Base-by-base conservation (phyloP, 345 rosid species). In the Moricandia moricandioides region DNA sequence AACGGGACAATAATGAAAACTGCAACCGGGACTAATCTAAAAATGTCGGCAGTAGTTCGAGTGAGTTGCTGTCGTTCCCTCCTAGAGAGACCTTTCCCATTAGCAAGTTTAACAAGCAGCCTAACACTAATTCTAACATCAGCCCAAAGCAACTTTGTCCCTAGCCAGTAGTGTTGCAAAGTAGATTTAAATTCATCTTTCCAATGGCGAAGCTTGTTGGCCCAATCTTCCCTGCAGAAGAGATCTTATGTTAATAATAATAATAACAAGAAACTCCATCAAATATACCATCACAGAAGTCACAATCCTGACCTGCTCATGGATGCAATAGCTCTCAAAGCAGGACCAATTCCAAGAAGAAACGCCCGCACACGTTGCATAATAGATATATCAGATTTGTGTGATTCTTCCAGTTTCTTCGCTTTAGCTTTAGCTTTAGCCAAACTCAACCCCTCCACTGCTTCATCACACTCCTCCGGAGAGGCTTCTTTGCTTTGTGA, bases 381-480 rank as follows among this genome's bases (percentile, higher is more conserved):
- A 49, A 85, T 13, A 8, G 94, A 73, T 54, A 81, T 79, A 66
- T 81, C 83, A 76, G 81, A 79, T 65, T 86, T 89, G 33, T 83
- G 86, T 16, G 87, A 80, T 65, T 91, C 94, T 72, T 85, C 91
- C 77, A 78, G 27, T 80, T 91, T 86, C 80, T 87, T 88, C 47
- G 94, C 96, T 78, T 93, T 91, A 24, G 93, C 98, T 81, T 89
- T 93, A 13, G 97, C 98, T 83, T 91, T 91, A 39, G 75, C 96
- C 59, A 88, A 77, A 77, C 85, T 91, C 72, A 93, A 72, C 33
- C 88, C 97, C 86, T 91, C 97, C 65, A 93, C 91, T 14, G 98
- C 98, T 83, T 89, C 90, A 85, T 93, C 98, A 79, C 98, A 93
- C 49, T 93, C 96, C 83, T 91, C 96, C 0, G 98, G 91, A 8